Evolutionary conservation across 768 basidiomycete species (phyloP).

Genomic region (Leccinum disarticulatum): DNA sequence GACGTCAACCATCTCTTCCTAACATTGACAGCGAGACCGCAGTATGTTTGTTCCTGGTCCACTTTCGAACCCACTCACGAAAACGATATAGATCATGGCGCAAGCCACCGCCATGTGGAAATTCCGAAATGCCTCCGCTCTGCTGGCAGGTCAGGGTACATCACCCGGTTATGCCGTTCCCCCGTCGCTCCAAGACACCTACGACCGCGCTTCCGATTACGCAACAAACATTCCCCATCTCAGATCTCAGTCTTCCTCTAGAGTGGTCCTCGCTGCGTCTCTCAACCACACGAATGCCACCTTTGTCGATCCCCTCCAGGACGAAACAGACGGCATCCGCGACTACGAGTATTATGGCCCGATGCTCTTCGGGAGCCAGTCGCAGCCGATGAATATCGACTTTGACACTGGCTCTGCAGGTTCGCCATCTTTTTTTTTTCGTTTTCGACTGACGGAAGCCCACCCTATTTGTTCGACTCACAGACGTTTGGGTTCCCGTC

Average conservation of each 20-base stretch:
- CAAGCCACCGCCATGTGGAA: slow-evolving; percentile 16
- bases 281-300: background rate
- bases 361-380: slow-evolving; percentile 53
- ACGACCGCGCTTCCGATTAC: slow-evolving; percentile 22
- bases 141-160: slow-evolving; percentile 12
- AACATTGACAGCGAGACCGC: slow-evolving; percentile 3
- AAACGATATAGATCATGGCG: slow-evolving; percentile 11
- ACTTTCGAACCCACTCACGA: background rate
- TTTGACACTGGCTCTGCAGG: slow-evolving; percentile 62
- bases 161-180: slow-evolving; percentile 12
- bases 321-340: slow-evolving; percentile 37
- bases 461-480: background rate
- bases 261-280: background rate
- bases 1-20: background rate
- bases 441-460: background rate
- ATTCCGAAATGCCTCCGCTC: slow-evolving; percentile 17
- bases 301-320: slow-evolving; percentile 33
- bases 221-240: slow-evolving; percentile 12
- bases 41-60: slow-evolving; percentile 7
- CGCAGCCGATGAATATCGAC: slow-evolving; percentile 53
- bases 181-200: slow-evolving; percentile 11
- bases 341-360: slow-evolving; percentile 49
- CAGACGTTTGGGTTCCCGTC: slow-evolving; percentile 60
- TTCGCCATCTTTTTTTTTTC: background rate
- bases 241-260: background rate